A percentile compares a stretch with the other conserved stretches of the same genome.
Conservation (phyloP, 129 eudicot genomes). For the Chrysanthemum seticuspe region DNA sequence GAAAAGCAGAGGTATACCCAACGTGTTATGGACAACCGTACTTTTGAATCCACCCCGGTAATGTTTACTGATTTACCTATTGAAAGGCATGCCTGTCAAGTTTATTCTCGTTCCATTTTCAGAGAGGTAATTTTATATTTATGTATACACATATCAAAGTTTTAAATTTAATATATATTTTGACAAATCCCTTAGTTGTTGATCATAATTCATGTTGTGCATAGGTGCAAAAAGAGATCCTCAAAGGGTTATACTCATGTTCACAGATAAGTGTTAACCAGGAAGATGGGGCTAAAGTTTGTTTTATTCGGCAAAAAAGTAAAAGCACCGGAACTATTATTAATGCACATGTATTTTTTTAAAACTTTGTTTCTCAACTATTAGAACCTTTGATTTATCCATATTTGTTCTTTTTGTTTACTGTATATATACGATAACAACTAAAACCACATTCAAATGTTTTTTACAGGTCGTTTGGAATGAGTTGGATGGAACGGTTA, state of each 20-base stretch:
- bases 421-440: no score
- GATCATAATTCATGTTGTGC: no score
- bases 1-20: background rate
- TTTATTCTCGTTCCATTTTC: background rate
- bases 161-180: no score
- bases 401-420: no score
- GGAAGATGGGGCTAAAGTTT: background rate
- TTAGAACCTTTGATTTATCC: no score
- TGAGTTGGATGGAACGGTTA: background rate
- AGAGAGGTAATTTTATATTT: background rate
- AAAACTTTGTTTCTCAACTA: no score
- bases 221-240: no score
- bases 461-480: background rate
- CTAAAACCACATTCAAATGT: no score
- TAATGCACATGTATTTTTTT: background rate
- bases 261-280: background rate
- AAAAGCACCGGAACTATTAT: background rate
- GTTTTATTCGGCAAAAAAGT: background rate
- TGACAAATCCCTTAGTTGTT: background rate
- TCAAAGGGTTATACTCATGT: background rate
- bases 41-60: background rate
- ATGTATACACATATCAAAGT: no score
- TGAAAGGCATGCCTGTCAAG: background rate
- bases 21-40: background rate
- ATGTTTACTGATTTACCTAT: background rate